Percentiles rank a stretch among this genome's conserved stretches.
Evolutionary conservation across 768 basidiomycete species (phyloP).

Genomic region (Boletus pseudo-olivaceus): DNA sequence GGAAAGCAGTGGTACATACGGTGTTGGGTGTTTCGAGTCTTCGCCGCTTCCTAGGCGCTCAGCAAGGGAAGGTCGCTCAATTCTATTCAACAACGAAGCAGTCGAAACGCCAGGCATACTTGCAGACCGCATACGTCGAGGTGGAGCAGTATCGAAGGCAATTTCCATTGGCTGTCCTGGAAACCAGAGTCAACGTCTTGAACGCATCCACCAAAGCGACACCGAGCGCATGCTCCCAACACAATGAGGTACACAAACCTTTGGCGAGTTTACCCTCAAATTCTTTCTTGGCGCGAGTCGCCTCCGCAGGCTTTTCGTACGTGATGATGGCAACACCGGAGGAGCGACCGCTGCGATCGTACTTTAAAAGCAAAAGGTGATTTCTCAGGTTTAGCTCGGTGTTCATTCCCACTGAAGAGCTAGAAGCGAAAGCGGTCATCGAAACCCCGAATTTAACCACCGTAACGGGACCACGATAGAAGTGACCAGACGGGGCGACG

Average conservation of each 20-base stretch:
- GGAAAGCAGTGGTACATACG: constrained; percentile 11
- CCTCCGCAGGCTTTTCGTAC: constrained; percentile 77
- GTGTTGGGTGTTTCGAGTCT: constrained; percentile 3
- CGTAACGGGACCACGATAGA: constrained; percentile 30
- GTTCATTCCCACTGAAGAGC: constrained; percentile 34
- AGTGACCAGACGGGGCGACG: constrained; percentile 33
- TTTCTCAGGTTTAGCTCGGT: constrained; percentile 59
- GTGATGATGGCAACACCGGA: constrained; percentile 76
- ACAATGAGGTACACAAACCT: constrained; percentile 44
- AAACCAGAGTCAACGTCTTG: constrained; percentile 1
- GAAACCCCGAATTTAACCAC: constrained; percentile 30
- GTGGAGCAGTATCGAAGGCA: constrained; percentile 51
- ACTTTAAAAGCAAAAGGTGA: constrained; percentile 59
- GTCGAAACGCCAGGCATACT: constrained; percentile 42
- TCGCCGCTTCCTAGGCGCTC: constrained; percentile 59
- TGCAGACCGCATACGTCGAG: constrained; percentile 44
- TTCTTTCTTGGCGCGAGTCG: constrained; percentile 77
- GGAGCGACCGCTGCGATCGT: constrained; percentile 93
- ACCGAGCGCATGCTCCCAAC: neutral
- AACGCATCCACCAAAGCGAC: neutral
- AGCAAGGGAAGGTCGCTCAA: constrained; percentile 68
- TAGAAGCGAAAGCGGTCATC: constrained; percentile 43
- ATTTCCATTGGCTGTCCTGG: constrained; percentile 81
- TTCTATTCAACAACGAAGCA: constrained; percentile 68
- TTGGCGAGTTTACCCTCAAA: constrained; percentile 86